These are phyloP conservation scores for Coleophoma crateriformis DNA, from an alignment of 2,329 filamentous ascomycete species.

Conservation along the genomic window DNA sequence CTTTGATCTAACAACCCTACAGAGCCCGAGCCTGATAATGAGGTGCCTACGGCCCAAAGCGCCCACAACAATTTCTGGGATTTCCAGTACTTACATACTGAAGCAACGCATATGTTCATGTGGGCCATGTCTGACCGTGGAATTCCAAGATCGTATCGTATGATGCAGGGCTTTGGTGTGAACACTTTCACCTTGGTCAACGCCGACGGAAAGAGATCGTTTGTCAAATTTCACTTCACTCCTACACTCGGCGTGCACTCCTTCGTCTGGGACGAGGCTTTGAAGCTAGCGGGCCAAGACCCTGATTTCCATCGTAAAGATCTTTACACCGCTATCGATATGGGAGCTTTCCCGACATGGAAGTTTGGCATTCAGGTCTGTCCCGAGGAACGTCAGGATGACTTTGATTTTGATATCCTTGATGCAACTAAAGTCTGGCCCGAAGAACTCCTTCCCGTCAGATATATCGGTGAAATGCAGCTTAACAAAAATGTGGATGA, in stretches of 20 bases:
- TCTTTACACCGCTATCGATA: constrained; percentile 67
- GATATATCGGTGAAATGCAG: constrained; percentile 74
- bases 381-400: constrained; percentile 63
- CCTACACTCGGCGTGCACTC: constrained; percentile 67
- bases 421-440: constrained; percentile 86
- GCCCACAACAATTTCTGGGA: constrained; percentile 78
- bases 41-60: constrained; percentile 64
- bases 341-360: constrained; percentile 68
- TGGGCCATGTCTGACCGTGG: constrained; percentile 73
- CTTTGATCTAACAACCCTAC: neutral
- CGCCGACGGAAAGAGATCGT: constrained; percentile 60
- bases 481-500: constrained; percentile 77
- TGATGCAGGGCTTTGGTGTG: constrained; percentile 85
- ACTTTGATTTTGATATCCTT: constrained; percentile 81
- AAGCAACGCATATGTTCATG: constrained; percentile 74
- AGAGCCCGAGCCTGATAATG: constrained; percentile 67
- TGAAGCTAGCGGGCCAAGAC: constrained; percentile 70
- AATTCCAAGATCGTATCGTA: constrained; percentile 70
- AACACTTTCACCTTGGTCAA: constrained; percentile 72
- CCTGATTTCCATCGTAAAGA: constrained; percentile 81
- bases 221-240: constrained; percentile 75
- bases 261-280: constrained; percentile 73
- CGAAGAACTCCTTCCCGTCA: constrained; percentile 67
- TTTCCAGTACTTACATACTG: constrained; percentile 60
- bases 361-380: constrained; percentile 78